Conservation (phyloP, 2,329 filamentous ascomycete species). For the Neurospora crassa region DNA sequence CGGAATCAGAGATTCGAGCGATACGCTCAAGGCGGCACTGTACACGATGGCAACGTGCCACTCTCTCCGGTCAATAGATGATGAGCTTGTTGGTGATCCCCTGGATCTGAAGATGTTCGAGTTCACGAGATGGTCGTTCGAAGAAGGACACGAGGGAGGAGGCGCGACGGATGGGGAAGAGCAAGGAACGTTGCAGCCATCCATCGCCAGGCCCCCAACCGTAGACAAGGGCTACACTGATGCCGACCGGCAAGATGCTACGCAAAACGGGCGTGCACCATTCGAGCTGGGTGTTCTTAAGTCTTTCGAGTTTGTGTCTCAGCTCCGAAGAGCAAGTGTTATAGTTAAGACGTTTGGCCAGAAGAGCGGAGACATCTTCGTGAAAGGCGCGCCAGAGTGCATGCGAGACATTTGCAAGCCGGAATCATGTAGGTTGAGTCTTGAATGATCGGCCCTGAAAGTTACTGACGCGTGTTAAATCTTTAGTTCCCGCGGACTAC, state of each 20-base stretch:
- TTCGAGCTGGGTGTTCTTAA: slow-evolving; percentile 87
- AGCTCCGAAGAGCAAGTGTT: slow-evolving; percentile 85
- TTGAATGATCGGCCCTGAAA: too few species aligned
- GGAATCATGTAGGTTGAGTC: slow-evolving; percentile 45
- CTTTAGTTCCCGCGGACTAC: slow-evolving; percentile 64
- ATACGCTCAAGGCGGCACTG: slow-evolving; percentile 51
- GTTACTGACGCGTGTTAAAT: too few species aligned
- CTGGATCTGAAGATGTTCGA: slow-evolving; percentile 98
- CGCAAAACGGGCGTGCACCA: slow-evolving; percentile 33
- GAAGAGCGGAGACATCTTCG: slow-evolving; percentile 76
- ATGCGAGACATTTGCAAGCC: slow-evolving; percentile 87
- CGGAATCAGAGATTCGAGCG: slow-evolving; percentile 21
- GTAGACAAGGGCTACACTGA: slow-evolving; percentile 40
- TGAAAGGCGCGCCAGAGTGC: slow-evolving; percentile 93
- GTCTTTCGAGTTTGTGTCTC: slow-evolving; percentile 89
- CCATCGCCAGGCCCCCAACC: slow-evolving; percentile 72
- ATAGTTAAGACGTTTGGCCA: slow-evolving; percentile 83
- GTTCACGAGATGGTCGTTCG: slow-evolving; percentile 86
- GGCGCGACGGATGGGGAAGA: slow-evolving; percentile 63
- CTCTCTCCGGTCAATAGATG: slow-evolving; percentile 77
- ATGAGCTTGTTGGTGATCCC: slow-evolving; percentile 84
- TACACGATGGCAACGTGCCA: slow-evolving; percentile 98
- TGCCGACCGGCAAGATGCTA: slow-evolving; percentile 29
- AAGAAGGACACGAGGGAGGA: slow-evolving; percentile 68
- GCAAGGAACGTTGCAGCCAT: slow-evolving; percentile 68